phyloP scores from a whole-genome alignment of 176 grass and related monocot genomes.

The Musa schizocarpa region DNA sequence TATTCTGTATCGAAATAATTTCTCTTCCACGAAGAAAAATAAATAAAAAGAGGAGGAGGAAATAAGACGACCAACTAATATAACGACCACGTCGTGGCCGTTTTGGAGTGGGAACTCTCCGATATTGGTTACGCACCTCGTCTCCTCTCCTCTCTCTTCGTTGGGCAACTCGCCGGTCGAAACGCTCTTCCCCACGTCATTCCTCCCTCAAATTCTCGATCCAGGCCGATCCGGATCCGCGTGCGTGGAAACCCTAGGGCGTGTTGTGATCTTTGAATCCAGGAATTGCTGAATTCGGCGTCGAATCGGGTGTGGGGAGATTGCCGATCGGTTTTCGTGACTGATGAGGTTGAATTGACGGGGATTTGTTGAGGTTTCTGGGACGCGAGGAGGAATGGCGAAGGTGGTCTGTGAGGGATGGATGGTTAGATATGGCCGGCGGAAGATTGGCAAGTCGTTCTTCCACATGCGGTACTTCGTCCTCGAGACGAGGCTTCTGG shows the following conservation, averaged over 20 bases:
- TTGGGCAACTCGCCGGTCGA: neutral
- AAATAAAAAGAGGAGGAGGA: neutral
- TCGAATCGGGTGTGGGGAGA: neutral
- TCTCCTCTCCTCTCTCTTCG: neutral
- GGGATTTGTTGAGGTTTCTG: slow-evolving; percentile 17
- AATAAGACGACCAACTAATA: neutral
- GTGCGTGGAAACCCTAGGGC: neutral
- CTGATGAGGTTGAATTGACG: neutral
- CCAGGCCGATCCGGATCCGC: neutral
- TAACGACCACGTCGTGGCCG: neutral
- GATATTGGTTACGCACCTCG: neutral
- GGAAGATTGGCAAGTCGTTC: slow-evolving; percentile 78
- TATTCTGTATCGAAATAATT: too few relatives aligned
- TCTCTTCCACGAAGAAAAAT: too few relatives aligned
- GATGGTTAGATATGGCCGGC: slow-evolving; percentile 72
- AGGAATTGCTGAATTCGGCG: neutral
- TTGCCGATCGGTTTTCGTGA: neutral
- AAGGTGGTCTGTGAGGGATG: slow-evolving; percentile 60
- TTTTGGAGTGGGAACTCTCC: neutral
- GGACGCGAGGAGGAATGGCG: slow-evolving; percentile 15
- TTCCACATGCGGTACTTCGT: slow-evolving; percentile 78
- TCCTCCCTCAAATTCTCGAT: neutral
- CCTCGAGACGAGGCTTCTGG: slow-evolving; percentile 48
- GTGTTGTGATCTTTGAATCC: neutral
- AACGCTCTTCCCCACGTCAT: neutral